phyloP scores from a whole-genome alignment of 768 basidiomycete genomes.

The Termitomyces eurrhizus region DNA sequence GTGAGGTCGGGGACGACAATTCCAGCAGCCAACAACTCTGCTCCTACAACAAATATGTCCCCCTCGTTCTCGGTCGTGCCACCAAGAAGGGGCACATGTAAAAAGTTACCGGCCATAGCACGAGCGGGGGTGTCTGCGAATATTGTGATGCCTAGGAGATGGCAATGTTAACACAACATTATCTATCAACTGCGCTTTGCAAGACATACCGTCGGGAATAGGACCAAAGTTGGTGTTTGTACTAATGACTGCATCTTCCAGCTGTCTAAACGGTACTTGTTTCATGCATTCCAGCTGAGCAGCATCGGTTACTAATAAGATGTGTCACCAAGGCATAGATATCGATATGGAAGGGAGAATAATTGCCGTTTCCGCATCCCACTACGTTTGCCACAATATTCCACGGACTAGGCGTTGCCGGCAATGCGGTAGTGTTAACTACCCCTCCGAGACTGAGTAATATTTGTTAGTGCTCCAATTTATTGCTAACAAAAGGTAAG shows the following conservation, averaged over 20 bases:
- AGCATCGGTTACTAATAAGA: constrained; percentile 17
- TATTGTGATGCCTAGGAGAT: constrained; percentile 26
- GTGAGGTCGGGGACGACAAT: constrained; percentile 26
- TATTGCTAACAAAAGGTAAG: not conserved
- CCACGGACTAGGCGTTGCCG: constrained; percentile 24
- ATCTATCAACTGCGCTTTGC: not conserved
- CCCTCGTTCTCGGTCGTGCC: constrained; percentile 32
- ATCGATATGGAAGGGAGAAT: not conserved
- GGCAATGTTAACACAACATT: not conserved
- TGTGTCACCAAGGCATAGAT: not conserved
- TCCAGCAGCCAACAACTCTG: constrained; percentile 23
- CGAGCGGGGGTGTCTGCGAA: constrained; percentile 26
- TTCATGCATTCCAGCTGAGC: constrained; percentile 35
- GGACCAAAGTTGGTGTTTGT: constrained; percentile 24
- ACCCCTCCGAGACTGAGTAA: constrained; percentile 9
- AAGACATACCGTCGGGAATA: constrained; percentile 27
- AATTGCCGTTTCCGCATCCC: constrained; percentile 30
- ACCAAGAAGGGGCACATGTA: constrained; percentile 17
- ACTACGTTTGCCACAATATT: constrained; percentile 26
- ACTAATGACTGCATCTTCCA: constrained; percentile 30
- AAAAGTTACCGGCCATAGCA: constrained; percentile 17
- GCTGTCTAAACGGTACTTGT: constrained; percentile 22
- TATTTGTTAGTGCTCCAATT: not conserved
- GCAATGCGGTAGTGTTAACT: constrained; percentile 1
- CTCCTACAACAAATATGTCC: constrained; percentile 29